phyloP scores from a whole-genome alignment of 768 basidiomycete genomes.

The Boletus insuetus region DNA sequence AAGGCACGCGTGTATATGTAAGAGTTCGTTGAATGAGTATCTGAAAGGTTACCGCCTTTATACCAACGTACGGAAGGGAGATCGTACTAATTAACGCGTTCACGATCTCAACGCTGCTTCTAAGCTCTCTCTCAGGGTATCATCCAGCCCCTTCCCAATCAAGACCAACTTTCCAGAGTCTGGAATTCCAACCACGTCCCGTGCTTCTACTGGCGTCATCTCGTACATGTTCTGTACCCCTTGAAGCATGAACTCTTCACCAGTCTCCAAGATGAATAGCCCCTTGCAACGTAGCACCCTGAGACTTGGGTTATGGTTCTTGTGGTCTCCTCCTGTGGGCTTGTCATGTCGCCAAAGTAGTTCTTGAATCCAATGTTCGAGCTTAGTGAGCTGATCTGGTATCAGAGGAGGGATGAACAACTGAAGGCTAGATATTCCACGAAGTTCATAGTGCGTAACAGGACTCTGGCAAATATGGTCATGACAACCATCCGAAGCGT shows the following conservation, averaged over 20 bases:
- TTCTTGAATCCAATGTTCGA: slow-evolving; percentile 80
- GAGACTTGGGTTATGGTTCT: slow-evolving; percentile 27
- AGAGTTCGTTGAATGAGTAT: background rate
- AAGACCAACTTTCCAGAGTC: slow-evolving; percentile 79
- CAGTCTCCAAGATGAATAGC: slow-evolving; percentile 54
- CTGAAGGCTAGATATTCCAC: slow-evolving; percentile 82
- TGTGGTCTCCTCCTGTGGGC: slow-evolving; percentile 36
- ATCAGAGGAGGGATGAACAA: slow-evolving; percentile 64
- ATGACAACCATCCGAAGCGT: slow-evolving; percentile 27
- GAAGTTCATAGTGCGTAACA: slow-evolving; percentile 60
- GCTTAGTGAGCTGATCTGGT: slow-evolving; percentile 39
- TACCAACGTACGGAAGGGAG: no score
- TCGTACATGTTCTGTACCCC: slow-evolving; percentile 93
- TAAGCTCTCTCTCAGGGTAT: slow-evolving; percentile 53
- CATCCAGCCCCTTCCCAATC: slow-evolving; percentile 78
- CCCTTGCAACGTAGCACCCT: slow-evolving; percentile 89
- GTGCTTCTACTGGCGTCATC: slow-evolving; percentile 46
- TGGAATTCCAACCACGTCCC: slow-evolving; percentile 45
- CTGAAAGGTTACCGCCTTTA: background rate
- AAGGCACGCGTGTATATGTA: no score
- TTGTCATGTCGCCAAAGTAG: slow-evolving; percentile 77
- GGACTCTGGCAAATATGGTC: slow-evolving; percentile 35
- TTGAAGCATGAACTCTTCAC: slow-evolving; percentile 74
- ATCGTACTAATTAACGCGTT: background rate
- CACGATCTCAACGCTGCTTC: slow-evolving; percentile 23